phyloP scores from a whole-genome alignment of 148 eudicot species.

The Nepenthes mirabilis region DNA sequence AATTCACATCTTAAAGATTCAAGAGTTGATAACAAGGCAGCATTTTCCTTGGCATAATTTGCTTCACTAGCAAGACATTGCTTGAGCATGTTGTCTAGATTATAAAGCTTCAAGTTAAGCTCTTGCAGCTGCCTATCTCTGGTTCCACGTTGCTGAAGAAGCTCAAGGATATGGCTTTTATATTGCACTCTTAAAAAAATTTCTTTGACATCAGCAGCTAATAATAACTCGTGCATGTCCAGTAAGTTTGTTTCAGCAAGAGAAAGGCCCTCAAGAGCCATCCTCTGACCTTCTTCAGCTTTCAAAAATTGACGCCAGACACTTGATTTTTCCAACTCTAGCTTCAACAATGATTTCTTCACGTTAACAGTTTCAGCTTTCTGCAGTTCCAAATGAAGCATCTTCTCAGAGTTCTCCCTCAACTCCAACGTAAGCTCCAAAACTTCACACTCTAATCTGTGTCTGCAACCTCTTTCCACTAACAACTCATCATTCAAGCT shows the following conservation, averaged over 20 bases:
- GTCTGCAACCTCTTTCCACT: slow-evolving; percentile 33
- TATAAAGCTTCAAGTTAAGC: slow-evolving; percentile 23
- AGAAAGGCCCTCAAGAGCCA: slow-evolving; percentile 15
- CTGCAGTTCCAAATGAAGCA: slow-evolving; percentile 18
- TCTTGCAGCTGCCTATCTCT: slow-evolving; percentile 23
- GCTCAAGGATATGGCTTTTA: slow-evolving; percentile 26
- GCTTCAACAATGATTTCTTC: slow-evolving; percentile 22
- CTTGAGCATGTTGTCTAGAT: slow-evolving; percentile 24
- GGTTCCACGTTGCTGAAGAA: slow-evolving; percentile 18
- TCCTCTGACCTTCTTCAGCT: slow-evolving; percentile 21
- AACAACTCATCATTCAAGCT: slow-evolving; percentile 45
- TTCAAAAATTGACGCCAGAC: slow-evolving; percentile 16
- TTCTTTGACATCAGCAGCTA: slow-evolving; percentile 43
- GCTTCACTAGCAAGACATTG: slow-evolving; percentile 31
- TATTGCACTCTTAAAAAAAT: slow-evolving; percentile 35
- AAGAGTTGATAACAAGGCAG: slow-evolving; percentile 20
- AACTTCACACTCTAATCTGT: slow-evolving; percentile 31
- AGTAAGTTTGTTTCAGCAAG: slow-evolving; percentile 16
- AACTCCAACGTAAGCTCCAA: slow-evolving; percentile 25
- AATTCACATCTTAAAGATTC: slow-evolving; percentile 35
- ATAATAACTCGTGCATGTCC: slow-evolving; percentile 29
- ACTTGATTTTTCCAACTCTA: slow-evolving; percentile 16
- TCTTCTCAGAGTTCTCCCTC: slow-evolving; percentile 18
- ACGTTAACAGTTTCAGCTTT: slow-evolving; percentile 21
- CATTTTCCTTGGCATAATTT: slow-evolving; percentile 28